phyloP scores from a whole-genome alignment of 805 yeast genomes.

The Kuraishia floccosa region DNA sequence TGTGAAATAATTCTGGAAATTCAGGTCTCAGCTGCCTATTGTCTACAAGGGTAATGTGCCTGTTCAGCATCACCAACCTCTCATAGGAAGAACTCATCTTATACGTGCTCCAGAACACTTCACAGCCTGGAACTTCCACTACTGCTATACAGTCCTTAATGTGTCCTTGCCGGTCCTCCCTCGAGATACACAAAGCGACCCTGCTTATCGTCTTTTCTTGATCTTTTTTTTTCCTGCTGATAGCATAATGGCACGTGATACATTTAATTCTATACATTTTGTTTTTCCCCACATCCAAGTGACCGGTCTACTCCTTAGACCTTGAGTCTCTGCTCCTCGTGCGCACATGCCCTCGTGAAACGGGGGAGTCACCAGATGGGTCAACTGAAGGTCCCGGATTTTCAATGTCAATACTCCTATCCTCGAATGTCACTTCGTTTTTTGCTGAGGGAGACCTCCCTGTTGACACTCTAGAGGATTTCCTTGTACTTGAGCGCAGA shows the following conservation, averaged over 20 bases:
- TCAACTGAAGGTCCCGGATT: not conserved
- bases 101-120: not conserved
- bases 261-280: not conserved
- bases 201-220: not conserved
- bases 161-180: not conserved
- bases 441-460: not conserved
- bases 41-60: not conserved
- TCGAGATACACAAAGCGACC: not conserved
- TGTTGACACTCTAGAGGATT: constrained; percentile 1
- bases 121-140: not conserved
- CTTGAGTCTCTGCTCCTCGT: constrained; percentile 1
- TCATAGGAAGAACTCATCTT: not conserved
- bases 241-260: no score
- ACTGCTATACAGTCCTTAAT: not conserved
- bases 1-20: not conserved
- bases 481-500: constrained; percentile 1
- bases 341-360: not conserved
- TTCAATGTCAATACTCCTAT: no score
- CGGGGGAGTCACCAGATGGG: not conserved
- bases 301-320: not conserved
- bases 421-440: not conserved
- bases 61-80: constrained; percentile 1
- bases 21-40: not conserved
- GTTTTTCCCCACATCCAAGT: not conserved
- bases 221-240: no score